A percentile compares a stretch with the other conserved stretches of the same genome.
These are phyloP conservation scores for Termitomyces sp. DNA, from an alignment of 768 basidiomycete genomes.

Conservation along the genomic window DNA sequence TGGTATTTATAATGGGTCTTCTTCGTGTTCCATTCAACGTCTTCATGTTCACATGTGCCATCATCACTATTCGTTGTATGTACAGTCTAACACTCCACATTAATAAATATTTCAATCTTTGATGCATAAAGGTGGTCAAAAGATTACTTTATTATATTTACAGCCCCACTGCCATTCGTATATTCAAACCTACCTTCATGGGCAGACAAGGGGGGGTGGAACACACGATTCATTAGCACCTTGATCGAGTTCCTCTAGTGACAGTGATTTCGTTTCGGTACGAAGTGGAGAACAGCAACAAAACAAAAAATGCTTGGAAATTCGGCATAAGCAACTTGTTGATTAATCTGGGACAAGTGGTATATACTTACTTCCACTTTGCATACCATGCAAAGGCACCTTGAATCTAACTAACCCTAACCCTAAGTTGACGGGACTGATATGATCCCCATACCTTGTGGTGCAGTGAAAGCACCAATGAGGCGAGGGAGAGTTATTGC, in stretches of 20 bases:
- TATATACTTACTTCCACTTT: slow-evolving; percentile 44
- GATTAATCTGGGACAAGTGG: slow-evolving; percentile 33
- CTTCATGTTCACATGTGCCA: not conserved
- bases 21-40: not conserved
- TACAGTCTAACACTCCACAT: not conserved
- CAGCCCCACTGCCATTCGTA: too few species aligned
- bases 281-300: slow-evolving; percentile 55
- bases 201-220: too few species aligned
- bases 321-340: slow-evolving; percentile 27
- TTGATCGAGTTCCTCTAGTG: too few species aligned
- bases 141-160: too few species aligned
- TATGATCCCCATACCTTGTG: slow-evolving; percentile 47
- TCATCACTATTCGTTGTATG: not conserved
- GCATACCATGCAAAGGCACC: slow-evolving; percentile 73
- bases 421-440: not conserved
- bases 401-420: too few species aligned
- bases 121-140: too few species aligned
- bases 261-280: too few species aligned
- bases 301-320: slow-evolving; percentile 23
- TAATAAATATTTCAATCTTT: too few species aligned
- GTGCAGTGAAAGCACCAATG: slow-evolving; percentile 57
- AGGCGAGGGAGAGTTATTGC: slow-evolving; percentile 73
- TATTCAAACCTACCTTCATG: too few species aligned
- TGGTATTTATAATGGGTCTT: not conserved
- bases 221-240: too few species aligned